Conservation (phyloP, 176 grass and related monocot species). For the Musa itinerans region DNA sequence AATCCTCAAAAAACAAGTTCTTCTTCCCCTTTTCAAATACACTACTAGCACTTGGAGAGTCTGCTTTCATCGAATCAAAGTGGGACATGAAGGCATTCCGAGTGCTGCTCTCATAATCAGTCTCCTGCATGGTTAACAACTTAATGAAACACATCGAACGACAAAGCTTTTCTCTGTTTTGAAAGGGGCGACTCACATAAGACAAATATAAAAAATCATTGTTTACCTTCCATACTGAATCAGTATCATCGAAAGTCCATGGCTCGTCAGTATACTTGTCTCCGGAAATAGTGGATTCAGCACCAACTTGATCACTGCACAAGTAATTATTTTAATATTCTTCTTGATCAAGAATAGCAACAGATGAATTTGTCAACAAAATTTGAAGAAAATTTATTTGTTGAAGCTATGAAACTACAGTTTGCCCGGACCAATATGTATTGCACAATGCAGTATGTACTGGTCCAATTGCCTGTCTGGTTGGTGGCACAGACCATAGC, state of each 20-base stretch:
- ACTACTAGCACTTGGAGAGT: constrained; percentile 40
- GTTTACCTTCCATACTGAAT: constrained; percentile 68
- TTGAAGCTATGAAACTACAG: too few relatives aligned
- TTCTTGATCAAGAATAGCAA: background rate
- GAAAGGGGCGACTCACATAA: background rate
- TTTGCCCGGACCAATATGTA: too few relatives aligned
- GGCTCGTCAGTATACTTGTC: constrained; percentile 75
- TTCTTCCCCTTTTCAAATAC: constrained; percentile 57
- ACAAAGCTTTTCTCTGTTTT: background rate
- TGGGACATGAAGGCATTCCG: constrained; percentile 63
- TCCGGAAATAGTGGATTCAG: constrained; percentile 75
- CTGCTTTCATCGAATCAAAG: constrained; percentile 47
- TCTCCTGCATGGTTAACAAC: constrained; percentile 36
- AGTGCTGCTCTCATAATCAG: constrained; percentile 31
- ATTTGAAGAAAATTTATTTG: too few relatives aligned
- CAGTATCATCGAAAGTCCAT: constrained; percentile 87
- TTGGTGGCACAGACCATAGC: too few relatives aligned
- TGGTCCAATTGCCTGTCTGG: too few relatives aligned
- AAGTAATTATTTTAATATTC: background rate
- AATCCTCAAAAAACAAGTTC: constrained; percentile 89
- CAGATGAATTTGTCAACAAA: background rate
- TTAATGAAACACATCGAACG: background rate
- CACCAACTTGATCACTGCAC: constrained; percentile 57
- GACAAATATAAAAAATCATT: background rate
- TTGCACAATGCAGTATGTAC: too few relatives aligned